Evolutionary conservation across 2,329 filamentous ascomycete genomes (phyloP).

Genomic region (Neonectria faginata): DNA sequence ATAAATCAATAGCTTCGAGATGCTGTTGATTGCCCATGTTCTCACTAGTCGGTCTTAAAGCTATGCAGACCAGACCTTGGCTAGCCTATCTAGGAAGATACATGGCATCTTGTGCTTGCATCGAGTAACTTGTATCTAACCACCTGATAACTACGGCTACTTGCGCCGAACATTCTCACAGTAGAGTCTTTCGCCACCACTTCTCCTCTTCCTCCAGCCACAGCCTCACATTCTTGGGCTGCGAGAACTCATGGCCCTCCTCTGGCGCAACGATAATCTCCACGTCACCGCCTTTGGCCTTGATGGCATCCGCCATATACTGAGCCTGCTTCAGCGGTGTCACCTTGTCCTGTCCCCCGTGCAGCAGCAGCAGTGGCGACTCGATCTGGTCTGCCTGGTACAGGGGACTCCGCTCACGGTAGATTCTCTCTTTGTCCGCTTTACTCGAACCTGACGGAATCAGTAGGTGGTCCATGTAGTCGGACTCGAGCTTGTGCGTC

Average conservation of each 20-base stretch:
- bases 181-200: conserved; percentile 59
- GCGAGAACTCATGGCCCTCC: conserved; percentile 64
- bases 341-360: conserved; percentile 66
- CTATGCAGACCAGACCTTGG: background rate
- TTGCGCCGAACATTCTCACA: conserved; percentile 32
- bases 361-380: conserved; percentile 65
- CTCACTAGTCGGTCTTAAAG: background rate
- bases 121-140: too few relatives aligned
- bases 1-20: background rate
- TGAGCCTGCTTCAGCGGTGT: conserved; percentile 69
- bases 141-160: too few relatives aligned
- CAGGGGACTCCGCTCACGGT: conserved; percentile 61
- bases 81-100: conserved; percentile 2
- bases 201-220: conserved; percentile 59
- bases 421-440: conserved; percentile 56
- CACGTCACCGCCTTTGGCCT: conserved; percentile 56
- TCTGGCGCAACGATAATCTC: conserved; percentile 60
- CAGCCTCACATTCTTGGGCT: conserved; percentile 53
- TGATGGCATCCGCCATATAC: conserved; percentile 62
- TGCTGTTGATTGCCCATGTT: conserved; percentile 1
- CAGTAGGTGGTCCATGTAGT: conserved; percentile 61
- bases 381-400: conserved; percentile 61
- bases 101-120: background rate
- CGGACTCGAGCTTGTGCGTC: conserved; percentile 68
- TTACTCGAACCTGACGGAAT: conserved; percentile 50